Evolutionary conservation across 495 filamentous ascomycete genomes (phyloP).

Genomic region (Neurospora terricola): DNA sequence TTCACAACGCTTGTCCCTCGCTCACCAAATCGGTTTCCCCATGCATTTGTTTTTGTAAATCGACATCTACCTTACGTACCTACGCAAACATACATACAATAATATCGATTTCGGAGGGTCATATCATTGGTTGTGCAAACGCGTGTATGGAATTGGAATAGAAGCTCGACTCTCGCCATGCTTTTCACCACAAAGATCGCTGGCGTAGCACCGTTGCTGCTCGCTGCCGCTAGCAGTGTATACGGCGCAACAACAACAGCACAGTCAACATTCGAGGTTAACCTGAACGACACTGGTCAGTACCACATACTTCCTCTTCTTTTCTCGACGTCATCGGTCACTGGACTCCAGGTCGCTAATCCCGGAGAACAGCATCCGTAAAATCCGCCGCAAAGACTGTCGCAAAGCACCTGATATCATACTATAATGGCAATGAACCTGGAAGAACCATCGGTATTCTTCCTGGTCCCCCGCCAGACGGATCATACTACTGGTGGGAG

Average conservation of each 20-base stretch:
- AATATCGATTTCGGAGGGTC: background rate
- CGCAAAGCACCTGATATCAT: constrained; percentile 45
- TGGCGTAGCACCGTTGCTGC: background rate
- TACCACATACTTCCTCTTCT: background rate
- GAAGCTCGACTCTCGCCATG: background rate
- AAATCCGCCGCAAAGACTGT: constrained; percentile 17
- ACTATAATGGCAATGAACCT: constrained; percentile 54
- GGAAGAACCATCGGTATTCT: constrained; percentile 41
- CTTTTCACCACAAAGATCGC: background rate
- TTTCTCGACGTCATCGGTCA: background rate
- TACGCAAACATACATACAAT: background rate
- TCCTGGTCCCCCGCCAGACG: constrained; percentile 23
- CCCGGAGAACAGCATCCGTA: constrained; percentile 13
- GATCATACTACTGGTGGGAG: constrained; percentile 60
- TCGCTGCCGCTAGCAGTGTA: background rate
- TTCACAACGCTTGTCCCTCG: background rate
- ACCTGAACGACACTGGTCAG: constrained; percentile 9
- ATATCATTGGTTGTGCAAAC: background rate
- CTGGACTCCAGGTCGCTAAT: background rate
- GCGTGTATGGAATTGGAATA: background rate
- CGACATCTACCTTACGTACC: background rate
- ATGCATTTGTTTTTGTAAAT: background rate
- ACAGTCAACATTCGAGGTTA: constrained; percentile 7
- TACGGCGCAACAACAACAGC: background rate
- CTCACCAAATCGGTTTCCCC: background rate